phyloP scores from a whole-genome alignment of 1,284 basidiomycete genomes.

The Meira miltonrushii region DNA sequence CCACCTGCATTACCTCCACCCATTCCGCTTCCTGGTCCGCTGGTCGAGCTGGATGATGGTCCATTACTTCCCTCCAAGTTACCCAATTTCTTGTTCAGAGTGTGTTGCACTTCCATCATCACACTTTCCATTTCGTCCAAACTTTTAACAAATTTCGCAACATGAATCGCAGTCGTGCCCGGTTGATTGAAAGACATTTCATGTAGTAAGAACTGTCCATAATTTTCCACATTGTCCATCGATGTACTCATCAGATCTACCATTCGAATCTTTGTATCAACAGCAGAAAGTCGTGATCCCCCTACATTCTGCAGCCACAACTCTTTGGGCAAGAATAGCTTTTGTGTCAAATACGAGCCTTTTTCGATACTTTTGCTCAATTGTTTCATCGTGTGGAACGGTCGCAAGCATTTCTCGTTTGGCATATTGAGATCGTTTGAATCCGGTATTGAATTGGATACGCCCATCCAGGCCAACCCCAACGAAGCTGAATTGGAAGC shows the following conservation, averaged over 20 bases:
- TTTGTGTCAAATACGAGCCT: constrained; percentile 80
- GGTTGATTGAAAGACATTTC: constrained; percentile 16
- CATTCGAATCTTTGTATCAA: constrained; percentile 78
- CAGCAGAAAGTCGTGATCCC: constrained; percentile 72
- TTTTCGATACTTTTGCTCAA: constrained; percentile 20
- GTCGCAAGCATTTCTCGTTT: constrained; percentile 19
- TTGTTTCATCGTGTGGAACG: constrained; percentile 23
- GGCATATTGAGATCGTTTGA: not conserved
- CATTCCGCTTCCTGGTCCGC: constrained; percentile 42
- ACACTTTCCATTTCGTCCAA: constrained; percentile 73
- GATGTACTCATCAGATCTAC: constrained; percentile 71
- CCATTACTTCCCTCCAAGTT: constrained; percentile 60
- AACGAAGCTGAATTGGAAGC: constrained; percentile 8
- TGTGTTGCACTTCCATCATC: constrained; percentile 64
- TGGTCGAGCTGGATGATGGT: constrained; percentile 58
- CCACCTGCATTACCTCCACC: not conserved
- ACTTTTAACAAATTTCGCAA: constrained; percentile 51
- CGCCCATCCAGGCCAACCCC: constrained; percentile 11
- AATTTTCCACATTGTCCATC: constrained; percentile 64
- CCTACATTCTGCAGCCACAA: constrained; percentile 73
- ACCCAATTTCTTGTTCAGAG: constrained; percentile 73
- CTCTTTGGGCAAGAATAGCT: constrained; percentile 78
- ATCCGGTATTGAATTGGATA: not conserved
- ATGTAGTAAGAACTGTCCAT: constrained; percentile 22
- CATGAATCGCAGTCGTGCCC: constrained; percentile 30